Evolutionary conservation across 345 rosid genomes (phyloP), one percentile per base, ranked within the genome.

Genomic region (Limnanthes douglasii): DNA sequence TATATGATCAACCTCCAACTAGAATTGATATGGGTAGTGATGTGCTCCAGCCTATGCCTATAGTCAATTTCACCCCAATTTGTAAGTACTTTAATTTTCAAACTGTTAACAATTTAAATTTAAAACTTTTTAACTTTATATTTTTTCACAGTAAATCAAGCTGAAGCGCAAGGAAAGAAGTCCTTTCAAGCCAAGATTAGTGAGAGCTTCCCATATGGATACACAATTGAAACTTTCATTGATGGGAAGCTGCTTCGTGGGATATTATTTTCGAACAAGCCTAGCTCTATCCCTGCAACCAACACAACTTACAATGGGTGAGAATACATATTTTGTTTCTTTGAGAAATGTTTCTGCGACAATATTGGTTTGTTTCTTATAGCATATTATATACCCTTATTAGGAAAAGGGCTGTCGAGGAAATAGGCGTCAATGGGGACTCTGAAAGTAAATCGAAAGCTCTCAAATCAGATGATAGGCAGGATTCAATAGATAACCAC

Each of bases 161-260:
- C 57, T 15, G 59, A 63, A 11, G 48, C 42, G 44, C 64, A 68
- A 54, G 96, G 79, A 43, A 92, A 75, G 68, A 75, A 59, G 62
- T 51, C 57, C 49, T 92, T 92, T 68, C 78, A 81, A 39, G 94
- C 99, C 18, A 74, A 51, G 49, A 68, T 92, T 58, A 73, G 78
- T 2, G 76, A 85, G 69, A 69, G 66, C 50, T 70, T 65, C 39
- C 66, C 71, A 16, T 67, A 64, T 63, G 90, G 96, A 36, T 81
- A 66, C 66, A 69, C 76, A 28, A 64, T 92, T 30, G 93, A 92
- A 61, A 85, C 99, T 29, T 46, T 61, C 41, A 73, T 92, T 46
- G 83, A 73, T 41, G 99, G 99, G 44, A 85, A 71, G 66, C 64
- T 74, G 57, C 70, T 92, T 15, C 83, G 78, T 36, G 94, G 96